Evolutionary conservation across 1,284 basidiomycete genomes (phyloP), one percentile per base, ranked within the genome.

Genomic region (Vanrija sp.): DNA sequence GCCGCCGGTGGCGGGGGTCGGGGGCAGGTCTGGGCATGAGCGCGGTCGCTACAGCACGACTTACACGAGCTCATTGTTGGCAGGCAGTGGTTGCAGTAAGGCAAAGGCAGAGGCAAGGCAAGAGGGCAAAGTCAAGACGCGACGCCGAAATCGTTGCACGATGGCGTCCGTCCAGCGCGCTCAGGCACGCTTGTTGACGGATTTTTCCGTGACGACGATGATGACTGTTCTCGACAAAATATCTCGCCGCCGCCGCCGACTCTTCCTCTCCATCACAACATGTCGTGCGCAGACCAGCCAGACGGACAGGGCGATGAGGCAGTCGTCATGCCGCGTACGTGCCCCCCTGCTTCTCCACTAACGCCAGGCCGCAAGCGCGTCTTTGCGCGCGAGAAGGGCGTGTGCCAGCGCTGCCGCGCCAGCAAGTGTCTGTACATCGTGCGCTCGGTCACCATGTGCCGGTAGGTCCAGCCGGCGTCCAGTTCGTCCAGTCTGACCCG

Each of bases 1-100:
- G n/a, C 89, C 90, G 20, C 80, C 67, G 19, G 47, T 46, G 12
- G 63, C 51, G 7, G 69, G 56, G 2, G 54, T 45, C 12, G 62
- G 52, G 16, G 68, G 69, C 1, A 69, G 60, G 50, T 60, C 63
- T 68, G 49, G 12, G 25, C 19, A 41, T 19, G 10, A 6, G 42
- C 16, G 23, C 19, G 42, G 12, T 31, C 25, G 25, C 25, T 7
- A 27, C 8, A 10, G 6, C 8, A 10, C 5, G 4, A 31, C 31
- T 31, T 31, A 14, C 31, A 31, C 12, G 31, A 31, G 31, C 31
- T 31, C 31, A 31, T 31, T 2, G 31, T 31, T 2, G 31, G 31
- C 31, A 31, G 5, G 31, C 9, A 31, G 31, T 7, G 2, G 12
- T 9, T 27, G 12, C 15, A 9, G 31, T n/a, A n/a, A n/a, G n/a